Evolutionary conservation across 2,329 filamentous ascomycete species (phyloP), one percentile per base, ranked within the genome.

Genomic region (Hypoxylon sp.): DNA sequence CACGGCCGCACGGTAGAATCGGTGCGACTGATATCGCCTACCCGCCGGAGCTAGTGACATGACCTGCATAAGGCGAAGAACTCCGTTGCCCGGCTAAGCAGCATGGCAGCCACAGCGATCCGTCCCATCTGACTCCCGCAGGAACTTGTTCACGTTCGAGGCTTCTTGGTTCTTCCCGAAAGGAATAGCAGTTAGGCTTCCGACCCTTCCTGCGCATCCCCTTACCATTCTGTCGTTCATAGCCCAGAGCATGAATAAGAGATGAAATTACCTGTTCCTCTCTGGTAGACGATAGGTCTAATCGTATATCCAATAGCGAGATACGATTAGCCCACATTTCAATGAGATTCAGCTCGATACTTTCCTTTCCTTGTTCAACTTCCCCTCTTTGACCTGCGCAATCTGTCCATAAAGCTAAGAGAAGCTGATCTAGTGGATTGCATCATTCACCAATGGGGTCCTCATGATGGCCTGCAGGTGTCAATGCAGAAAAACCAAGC

Each of bases 1-100:
- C 55, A 60, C 57, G 59, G 41, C 32, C 41, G 51, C 41, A 37
- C 21, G 41, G 52, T 56, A 47, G 32, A 61, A 53, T 62, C 23
- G 30, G 61, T 73, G 65, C 74, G 63, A 73, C 65, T 65, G 57
- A 43, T 60, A 65, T 51, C 62, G 67, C 70, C 70, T 76, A 77
- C 71, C 74, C 75, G 74, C 75, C 74, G 69, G 58, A 66, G 70
- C 75, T 75, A 76, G 70, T 68, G 67, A 69, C 34, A 69, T 73
- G 66, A 63, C 71, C 69, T 77, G 74, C 74, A 75, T 74, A 65
- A 56, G 58, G 46, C 37, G 41, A 61, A 56, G 34, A 51, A 61
- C 32, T 47, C 57, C 61, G 51, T 67, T 43, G 68, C 67, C 70
- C 66, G 69, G 54, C 41, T 68, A 61, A 61, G 61, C 48, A 61